These are phyloP conservation scores for Kluyveromyces aestuarii DNA, from an alignment of 805 yeast species.

Conservation along the genomic window DNA sequence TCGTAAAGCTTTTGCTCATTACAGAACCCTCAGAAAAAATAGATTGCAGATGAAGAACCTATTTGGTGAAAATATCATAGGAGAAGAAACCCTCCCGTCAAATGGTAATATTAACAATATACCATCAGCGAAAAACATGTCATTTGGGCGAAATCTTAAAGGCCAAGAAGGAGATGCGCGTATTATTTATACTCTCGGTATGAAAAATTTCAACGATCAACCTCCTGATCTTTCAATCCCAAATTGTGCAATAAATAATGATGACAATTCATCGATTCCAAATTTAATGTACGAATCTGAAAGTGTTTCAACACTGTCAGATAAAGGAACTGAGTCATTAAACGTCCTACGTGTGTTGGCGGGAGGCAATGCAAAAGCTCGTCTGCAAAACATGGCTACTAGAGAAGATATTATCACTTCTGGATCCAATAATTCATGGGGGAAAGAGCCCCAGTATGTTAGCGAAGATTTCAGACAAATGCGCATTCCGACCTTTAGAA, in stretches of 20 bases:
- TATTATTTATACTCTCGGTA: background rate
- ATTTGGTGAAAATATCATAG: background rate
- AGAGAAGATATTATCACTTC: background rate
- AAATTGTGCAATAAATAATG: background rate
- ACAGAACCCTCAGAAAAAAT: background rate
- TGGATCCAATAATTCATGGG: background rate
- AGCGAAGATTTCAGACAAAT: background rate
- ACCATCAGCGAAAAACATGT: too few species aligned
- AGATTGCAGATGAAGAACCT: background rate
- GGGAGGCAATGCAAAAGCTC: background rate
- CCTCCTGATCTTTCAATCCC: background rate
- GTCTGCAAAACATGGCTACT: background rate
- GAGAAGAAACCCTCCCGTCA: background rate
- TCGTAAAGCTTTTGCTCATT: background rate
- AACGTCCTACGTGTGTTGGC: background rate
- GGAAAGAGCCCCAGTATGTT: background rate
- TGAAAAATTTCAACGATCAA: background rate
- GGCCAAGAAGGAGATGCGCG: background rate
- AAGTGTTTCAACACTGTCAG: background rate
- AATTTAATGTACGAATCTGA: background rate
- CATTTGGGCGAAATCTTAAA: too few species aligned
- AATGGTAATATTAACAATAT: too few species aligned
- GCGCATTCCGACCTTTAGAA: slow-evolving; percentile 37
- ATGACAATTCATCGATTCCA: background rate
- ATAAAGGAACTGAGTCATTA: background rate